A percentile compares a stretch with the other conserved stretches of the same genome.
These are phyloP conservation scores for Ampelocalamus luodianensis DNA, from an alignment of 176 grass and related monocot genomes.

Conservation along the genomic window DNA sequence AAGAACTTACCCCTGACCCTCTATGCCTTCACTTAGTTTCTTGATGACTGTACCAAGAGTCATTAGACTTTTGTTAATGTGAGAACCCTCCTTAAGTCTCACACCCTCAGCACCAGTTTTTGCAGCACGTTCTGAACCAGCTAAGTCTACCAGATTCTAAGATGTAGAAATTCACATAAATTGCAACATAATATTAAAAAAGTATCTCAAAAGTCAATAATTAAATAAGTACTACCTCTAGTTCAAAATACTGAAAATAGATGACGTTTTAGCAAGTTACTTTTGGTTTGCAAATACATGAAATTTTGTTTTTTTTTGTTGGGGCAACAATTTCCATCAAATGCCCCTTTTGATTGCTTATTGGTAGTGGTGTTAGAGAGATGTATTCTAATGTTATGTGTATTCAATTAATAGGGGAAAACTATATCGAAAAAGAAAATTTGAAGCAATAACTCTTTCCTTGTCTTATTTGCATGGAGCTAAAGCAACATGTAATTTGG, in stretches of 20 bases:
- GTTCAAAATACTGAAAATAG: slow-evolving; percentile 30
- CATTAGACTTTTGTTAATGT: too few species aligned
- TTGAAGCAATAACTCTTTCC: not conserved
- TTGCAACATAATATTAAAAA: too few species aligned
- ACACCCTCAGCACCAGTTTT: too few species aligned
- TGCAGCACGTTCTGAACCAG: too few species aligned
- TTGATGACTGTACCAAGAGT: too few species aligned
- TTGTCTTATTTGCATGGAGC: not conserved
- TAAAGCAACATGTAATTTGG: slow-evolving; percentile 16
- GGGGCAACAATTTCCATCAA: slow-evolving; percentile 12
- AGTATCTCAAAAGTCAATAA: too few species aligned
- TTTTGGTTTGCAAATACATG: not conserved
- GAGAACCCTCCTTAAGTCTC: too few species aligned
- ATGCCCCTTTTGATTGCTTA: not conserved
- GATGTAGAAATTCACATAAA: too few species aligned
- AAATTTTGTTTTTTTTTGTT: not conserved
- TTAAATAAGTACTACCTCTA: not conserved
- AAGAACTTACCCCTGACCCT: too few species aligned
- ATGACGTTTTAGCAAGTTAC: not conserved
- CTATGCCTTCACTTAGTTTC: too few species aligned
- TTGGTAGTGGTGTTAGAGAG: not conserved
- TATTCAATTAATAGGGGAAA: not conserved
- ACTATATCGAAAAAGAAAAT: not conserved
- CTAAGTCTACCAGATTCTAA: too few species aligned
- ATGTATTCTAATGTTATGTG: not conserved